Base-by-base conservation (phyloP, 768 basidiomycete genomes). In the Royoungia palumana region DNA sequence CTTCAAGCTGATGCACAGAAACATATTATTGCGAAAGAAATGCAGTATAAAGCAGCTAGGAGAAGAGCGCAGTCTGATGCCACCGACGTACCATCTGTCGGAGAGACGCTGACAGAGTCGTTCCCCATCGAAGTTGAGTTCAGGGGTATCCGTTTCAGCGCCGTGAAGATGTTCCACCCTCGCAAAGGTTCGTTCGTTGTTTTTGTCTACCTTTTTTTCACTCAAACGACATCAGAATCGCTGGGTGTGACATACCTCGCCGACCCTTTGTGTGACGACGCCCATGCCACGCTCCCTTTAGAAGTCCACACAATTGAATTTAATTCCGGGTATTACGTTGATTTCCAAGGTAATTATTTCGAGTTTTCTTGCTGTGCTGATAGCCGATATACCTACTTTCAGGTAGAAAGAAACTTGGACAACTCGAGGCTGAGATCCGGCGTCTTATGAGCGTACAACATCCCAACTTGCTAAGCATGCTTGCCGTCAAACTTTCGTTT, bases 91-190 rank as follows among this genome's bases (percentile, higher is more conserved):
- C 82, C 84, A 3, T 58, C 67, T 6, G 48, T 63, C 6, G 69
- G 69, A 2, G 77, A 81, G 37, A 78, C 75, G 1, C 74, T 78
- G 39, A 82, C 77, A 1, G 86, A 87, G 67, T 74, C 78, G 1
- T 89, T 90, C 60, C 65, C 67, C 9, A 51, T 67, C 11, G 78
- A 83, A 41, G 74, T 90, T 25, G 74, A 76, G 22, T 75, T 85
- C 44, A 74, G 76, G 30, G 85, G 79, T 0, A 71, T 83, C 28
- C 66, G 60, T 17, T 91, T 91, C 58, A 75, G 68, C 53, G 73
- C 77, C 0, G 87, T 91, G 41, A 83, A 79, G 60, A 70, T 89
- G 36, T 89, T 85, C 59, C 86, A 87, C 62, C 83, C 87, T 7
- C 73, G 76, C n/a, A 72, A 75, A 64, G 83, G 87, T 87, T 49